A percentile compares a stretch with the other conserved stretches of the same genome.
Evolutionary conservation across 2,329 filamentous ascomycete genomes (phyloP).

Genomic region (Fusarium sublunatum): DNA sequence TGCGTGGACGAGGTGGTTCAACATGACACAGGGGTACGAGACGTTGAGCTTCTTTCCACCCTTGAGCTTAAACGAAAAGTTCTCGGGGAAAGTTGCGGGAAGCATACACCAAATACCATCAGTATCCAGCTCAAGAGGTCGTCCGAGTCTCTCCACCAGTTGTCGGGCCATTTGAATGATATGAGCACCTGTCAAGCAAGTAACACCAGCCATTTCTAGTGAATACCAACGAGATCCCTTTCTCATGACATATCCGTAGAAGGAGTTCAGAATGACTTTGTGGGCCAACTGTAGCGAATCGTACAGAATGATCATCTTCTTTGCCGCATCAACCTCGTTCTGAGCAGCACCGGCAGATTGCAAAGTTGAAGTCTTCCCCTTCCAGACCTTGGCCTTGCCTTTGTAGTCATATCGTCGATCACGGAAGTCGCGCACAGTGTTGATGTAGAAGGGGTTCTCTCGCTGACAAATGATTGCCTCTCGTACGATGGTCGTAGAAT

Average conservation of each 20-base stretch:
- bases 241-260: constrained; percentile 99
- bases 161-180: constrained; percentile 98
- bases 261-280: constrained; percentile 99
- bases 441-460: constrained; percentile 98
- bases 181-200: constrained; percentile 92
- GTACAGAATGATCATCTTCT: constrained; percentile 98
- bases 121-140: constrained; percentile 93
- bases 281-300: constrained; percentile 97
- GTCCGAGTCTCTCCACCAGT: constrained; percentile 90
- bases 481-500: constrained; percentile 88
- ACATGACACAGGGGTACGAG: constrained; percentile 98
- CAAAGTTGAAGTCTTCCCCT: constrained; percentile 89
- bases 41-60: constrained; percentile 97
- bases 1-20: constrained; percentile 95
- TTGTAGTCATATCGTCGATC: constrained; percentile 99
- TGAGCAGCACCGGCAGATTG: constrained; percentile 83
- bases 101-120: constrained; percentile 99
- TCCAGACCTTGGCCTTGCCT: constrained; percentile 98
- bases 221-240: constrained; percentile 99
- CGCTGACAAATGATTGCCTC: constrained; percentile 98
- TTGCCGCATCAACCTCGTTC: constrained; percentile 87
- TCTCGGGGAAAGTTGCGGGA: constrained; percentile 94
- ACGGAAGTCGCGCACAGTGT: constrained; percentile 95
- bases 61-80: constrained; percentile 92
- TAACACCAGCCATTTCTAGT: constrained; percentile 99